Conservation (phyloP, 2,329 filamentous ascomycete genomes). For the Pyricularia sp. region DNA sequence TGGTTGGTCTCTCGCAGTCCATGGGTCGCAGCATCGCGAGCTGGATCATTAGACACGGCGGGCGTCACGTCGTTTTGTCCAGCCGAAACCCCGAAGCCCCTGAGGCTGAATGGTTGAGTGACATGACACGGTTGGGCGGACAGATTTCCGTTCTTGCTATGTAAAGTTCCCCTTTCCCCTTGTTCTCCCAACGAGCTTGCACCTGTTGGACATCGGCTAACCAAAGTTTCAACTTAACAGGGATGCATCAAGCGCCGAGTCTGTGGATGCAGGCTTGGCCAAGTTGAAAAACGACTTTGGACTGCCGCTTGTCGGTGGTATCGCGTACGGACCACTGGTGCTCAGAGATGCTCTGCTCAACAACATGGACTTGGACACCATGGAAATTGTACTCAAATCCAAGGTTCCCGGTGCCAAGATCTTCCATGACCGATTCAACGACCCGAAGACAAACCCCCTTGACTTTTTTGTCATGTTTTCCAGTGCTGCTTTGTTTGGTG, state of each 20-base stretch:
- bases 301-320: slow-evolving; percentile 1
- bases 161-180: neutral
- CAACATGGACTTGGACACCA: slow-evolving; percentile 7
- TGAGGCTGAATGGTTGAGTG: neutral
- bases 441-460: slow-evolving; percentile 7
- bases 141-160: neutral
- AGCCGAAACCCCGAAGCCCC: neutral
- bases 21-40: neutral
- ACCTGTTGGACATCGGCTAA: neutral
- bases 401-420: slow-evolving; percentile 17
- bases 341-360: slow-evolving; percentile 9
- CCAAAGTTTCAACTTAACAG: neutral
- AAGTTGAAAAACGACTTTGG: neutral
- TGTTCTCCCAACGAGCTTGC: neutral
- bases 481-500: slow-evolving; percentile 15
- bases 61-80: neutral
- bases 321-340: slow-evolving; percentile 12
- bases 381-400: slow-evolving; percentile 12
- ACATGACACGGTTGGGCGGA: neutral
- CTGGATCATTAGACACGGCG: slow-evolving; percentile 1
- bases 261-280: neutral
- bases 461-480: slow-evolving; percentile 23
- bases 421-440: slow-evolving; percentile 15
- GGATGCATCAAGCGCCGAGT: neutral
- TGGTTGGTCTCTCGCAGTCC: neutral